Evolutionary conservation across 1,284 basidiomycete species (phyloP), one percentile per base, ranked within the genome.

Genomic region (Caloboletus firmus): DNA sequence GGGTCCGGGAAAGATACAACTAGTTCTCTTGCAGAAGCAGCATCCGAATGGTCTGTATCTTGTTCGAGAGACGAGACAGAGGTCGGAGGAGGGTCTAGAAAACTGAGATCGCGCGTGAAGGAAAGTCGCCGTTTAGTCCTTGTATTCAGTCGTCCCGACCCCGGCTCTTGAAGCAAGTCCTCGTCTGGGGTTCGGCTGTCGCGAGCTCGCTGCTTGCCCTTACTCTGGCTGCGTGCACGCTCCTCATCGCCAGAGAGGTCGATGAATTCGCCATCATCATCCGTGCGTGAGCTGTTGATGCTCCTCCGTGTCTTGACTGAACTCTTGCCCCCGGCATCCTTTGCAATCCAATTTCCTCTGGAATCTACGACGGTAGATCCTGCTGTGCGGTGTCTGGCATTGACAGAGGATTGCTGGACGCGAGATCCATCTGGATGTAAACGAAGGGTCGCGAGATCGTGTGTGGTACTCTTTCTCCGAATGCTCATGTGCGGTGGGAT

Each of bases 391-490:
- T 52, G 62, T 30, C 60, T 56, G 2, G 63, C 48, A 52, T 75
- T 78, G 13, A 51, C 51, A 12, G 71, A 69, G 20, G 68, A 72
- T 55, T 77, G 80, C 39, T 74, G 70, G 13, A 85, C 80, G 31
- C 83, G 80, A 28, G 75, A 75, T 11, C 84, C 84, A 62, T 85
- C 79, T 15, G 80, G 78, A 57, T 82, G 85, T 1, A 87, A 64
- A 18, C 82, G 79, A 28, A 87, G 77, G 46, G 77, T 75, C 0
- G 84, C 73, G 32, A 80, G 75, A 62, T 87, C 85, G 61, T 81
- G 82, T 18, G 85, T 76, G 3, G 81, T 85, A 51, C 72, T 81
- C 48, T 68, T 73, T 46, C 83, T 80, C 44, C 72, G 75, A 43
- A 74, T 63, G 46, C 72, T 70, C 78, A 79, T 81, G 43, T 22